Evolutionary conservation across 768 basidiomycete species (phyloP), one percentile per base, ranked within the genome.

Genomic region (Clavulina sp.): DNA sequence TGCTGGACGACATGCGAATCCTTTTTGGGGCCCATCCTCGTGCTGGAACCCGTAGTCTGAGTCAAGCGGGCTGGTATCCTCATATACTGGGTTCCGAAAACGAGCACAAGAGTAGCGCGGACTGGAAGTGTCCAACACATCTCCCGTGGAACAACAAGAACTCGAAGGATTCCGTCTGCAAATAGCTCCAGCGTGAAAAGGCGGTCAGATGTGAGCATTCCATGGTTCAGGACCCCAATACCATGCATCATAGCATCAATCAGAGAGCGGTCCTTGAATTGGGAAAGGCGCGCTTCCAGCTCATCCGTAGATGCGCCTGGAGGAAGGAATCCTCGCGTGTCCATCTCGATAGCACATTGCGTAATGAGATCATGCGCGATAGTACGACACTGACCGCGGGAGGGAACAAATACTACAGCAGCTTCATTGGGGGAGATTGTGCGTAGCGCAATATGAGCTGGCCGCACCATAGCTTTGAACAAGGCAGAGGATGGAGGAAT

Each of bases 41-140:
- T n/a, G n/a, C n/a, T n/a, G n/a, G n/a, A n/a, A 19, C 34, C 34
- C 19, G 34, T 38, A 13, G 13, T 24, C 13, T 13, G 9, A 13
- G 13, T 9, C n/a, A n/a, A n/a, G n/a, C n/a, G n/a, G n/a, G n/a
- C n/a, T n/a, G n/a, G n/a, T n/a, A n/a, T n/a, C n/a, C n/a, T n/a
- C 24, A 80, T 63, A 63, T 86, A 93, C 63, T 99, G 95, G 3
- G 92, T 87, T 18, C 88, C 84, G 81, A 97, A 82, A 41, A 88
- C 80, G 33, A 97, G 70, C 16, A 97, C 92, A 4, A 75, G 75
- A 4, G 74, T 72, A 1, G 85, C 86, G 49, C 80, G 76, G 18
- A 91, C 76, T 19, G 92, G 89, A n/a, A 96, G 62, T 28, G 75
- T 78, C 91, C 91, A 93, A 61, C 84, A 87, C 13, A 80, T 71